Conservation (phyloP, 306 rosid species). For the cucumber (Cucumis sativus) region Cucumber_9930_V3 NC_026657.2:16705501-16706000, state of each 20-base stretch:
- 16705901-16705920: too few species aligned
- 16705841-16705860: too few species aligned
- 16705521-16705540: constrained; percentile 73
- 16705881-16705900: too few species aligned
- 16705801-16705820: background rate
- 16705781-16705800: background rate
- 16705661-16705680: constrained; percentile 86
- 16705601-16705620: background rate
- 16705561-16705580: background rate
- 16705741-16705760: constrained; percentile 64
- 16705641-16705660: constrained; percentile 14
- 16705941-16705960: too few species aligned
- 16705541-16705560: constrained; percentile 61
- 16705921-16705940: too few species aligned
- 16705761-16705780: constrained; percentile 60
- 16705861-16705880: background rate
- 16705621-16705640: background rate
- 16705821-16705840: background rate
- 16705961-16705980: too few species aligned
- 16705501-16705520: constrained; percentile 57
- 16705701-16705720: constrained; percentile 51
- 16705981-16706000: too few species aligned
- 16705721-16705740: constrained; percentile 50
- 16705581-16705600: background rate
- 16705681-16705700: constrained; percentile 74